phyloP scores from a whole-genome alignment of 2,329 filamentous ascomycete genomes.

The Hymenoscyphus salicellus region DNA sequence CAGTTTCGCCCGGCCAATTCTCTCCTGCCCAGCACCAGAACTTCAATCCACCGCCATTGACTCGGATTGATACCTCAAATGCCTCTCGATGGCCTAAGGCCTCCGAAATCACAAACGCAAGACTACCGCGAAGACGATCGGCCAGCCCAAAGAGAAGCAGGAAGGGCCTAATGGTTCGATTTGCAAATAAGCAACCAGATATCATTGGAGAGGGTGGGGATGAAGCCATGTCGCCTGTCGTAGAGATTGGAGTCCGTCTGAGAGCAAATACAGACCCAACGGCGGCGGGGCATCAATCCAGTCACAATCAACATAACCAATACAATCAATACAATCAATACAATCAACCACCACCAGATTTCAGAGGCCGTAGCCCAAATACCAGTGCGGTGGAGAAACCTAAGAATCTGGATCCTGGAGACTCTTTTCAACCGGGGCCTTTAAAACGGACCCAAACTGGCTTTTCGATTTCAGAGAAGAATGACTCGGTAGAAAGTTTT shows the following conservation, averaged over 20 bases:
- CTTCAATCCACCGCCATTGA: conserved; percentile 23
- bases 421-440: conserved; percentile 49
- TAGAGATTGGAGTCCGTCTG: conserved; percentile 66
- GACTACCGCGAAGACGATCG: conserved; percentile 26
- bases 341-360: neutral
- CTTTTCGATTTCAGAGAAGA: conserved; percentile 30
- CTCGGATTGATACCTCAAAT: conserved; percentile 45
- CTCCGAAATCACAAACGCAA: conserved; percentile 38
- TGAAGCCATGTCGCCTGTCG: conserved; percentile 69
- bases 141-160: conserved; percentile 45
- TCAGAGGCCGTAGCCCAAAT: conserved; percentile 9
- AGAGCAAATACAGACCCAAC: conserved; percentile 30
- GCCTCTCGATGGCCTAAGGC: conserved; percentile 51
- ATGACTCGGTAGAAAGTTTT: conserved; percentile 9
- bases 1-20: conserved; percentile 43
- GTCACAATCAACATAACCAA: conserved; percentile 3
- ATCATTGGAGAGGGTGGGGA: conserved; percentile 91
- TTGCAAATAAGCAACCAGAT: conserved; percentile 69
- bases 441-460: conserved; percentile 60
- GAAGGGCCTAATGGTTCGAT: conserved; percentile 72
- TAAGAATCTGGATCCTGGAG: conserved; percentile 22
- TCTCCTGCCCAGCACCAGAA: neutral
- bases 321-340: neutral
- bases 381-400: neutral
- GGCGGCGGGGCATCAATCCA: conserved; percentile 15